A percentile compares a stretch with the other conserved stretches of the same genome.
Evolutionary conservation across 2,329 filamentous ascomycete species (phyloP).

Genomic region (Colletotrichum paranaense): DNA sequence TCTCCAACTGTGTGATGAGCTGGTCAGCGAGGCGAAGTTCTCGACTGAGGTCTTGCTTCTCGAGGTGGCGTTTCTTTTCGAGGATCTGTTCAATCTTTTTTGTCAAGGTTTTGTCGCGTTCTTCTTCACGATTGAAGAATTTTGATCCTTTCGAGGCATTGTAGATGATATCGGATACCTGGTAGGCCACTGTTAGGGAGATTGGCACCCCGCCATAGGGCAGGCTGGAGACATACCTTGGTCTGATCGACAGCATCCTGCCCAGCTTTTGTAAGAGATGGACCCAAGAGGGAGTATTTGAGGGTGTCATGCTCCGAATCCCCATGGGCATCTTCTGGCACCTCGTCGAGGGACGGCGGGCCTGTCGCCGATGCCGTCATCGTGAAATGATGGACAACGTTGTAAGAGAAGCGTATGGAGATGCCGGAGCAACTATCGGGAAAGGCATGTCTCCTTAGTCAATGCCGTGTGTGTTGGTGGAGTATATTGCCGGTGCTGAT

Average conservation of each 20-base stretch:
- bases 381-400: not conserved
- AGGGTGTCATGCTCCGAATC: slow-evolving; percentile 66
- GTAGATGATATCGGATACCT: slow-evolving; percentile 97
- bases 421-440: not conserved
- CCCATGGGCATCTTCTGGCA: not conserved
- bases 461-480: not conserved
- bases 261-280: slow-evolving; percentile 92
- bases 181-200: slow-evolving; percentile 13
- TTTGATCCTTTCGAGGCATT: slow-evolving; percentile 96
- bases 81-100: slow-evolving; percentile 86
- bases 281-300: slow-evolving; percentile 90
- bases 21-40: slow-evolving; percentile 84
- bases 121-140: slow-evolving; percentile 93
- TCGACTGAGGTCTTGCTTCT: slow-evolving; percentile 78
- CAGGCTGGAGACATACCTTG: slow-evolving; percentile 64
- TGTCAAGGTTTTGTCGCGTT: slow-evolving; percentile 83
- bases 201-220: not conserved
- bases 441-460: slow-evolving; percentile 14
- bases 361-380: slow-evolving; percentile 36
- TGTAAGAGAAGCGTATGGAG: not conserved
- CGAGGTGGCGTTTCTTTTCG: slow-evolving; percentile 78
- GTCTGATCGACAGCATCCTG: slow-evolving; percentile 93
- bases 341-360: slow-evolving; percentile 8
- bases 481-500: not conserved
- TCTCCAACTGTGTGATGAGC: slow-evolving; percentile 82